Percentiles rank a stretch among this genome's conserved stretches.
phyloP scores from a whole-genome alignment of 2,329 filamentous ascomycete species.

The Aspergillus fijiensis region DNA sequence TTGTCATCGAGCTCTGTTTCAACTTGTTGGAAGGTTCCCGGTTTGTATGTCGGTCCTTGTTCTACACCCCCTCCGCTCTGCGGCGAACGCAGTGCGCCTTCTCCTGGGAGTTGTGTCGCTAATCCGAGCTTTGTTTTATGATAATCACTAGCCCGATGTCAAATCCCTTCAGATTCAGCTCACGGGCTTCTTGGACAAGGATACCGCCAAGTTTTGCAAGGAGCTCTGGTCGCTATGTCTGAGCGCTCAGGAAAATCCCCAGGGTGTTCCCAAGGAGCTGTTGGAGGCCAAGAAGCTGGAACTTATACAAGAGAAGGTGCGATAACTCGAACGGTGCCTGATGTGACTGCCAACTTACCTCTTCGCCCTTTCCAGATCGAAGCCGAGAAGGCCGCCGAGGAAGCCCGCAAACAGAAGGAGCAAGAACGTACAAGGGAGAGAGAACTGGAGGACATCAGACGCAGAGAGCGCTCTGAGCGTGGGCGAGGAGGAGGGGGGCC shows the following conservation, averaged over 20 bases:
- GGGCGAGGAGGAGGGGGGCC: slow-evolving; percentile 36
- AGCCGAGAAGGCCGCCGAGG: slow-evolving; percentile 76
- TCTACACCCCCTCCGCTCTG: background rate
- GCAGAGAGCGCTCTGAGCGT: slow-evolving; percentile 49
- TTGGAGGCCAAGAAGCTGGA: slow-evolving; percentile 95
- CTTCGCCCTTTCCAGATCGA: slow-evolving; percentile 59
- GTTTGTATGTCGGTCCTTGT: slow-evolving; percentile 59
- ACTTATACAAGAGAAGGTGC: slow-evolving; percentile 88
- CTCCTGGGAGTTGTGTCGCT: slow-evolving; percentile 2
- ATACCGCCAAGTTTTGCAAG: slow-evolving; percentile 85
- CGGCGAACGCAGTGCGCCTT: background rate
- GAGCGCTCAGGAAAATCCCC: slow-evolving; percentile 82
- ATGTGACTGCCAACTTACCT: slow-evolving; percentile 5
- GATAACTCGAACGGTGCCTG: background rate
- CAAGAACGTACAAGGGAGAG: slow-evolving; percentile 70
- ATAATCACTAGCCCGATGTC: slow-evolving; percentile 73
- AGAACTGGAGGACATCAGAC: slow-evolving; percentile 66
- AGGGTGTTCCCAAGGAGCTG: slow-evolving; percentile 90
- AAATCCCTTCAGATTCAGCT: slow-evolving; percentile 93
- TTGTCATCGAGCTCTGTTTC: slow-evolving; percentile 82
- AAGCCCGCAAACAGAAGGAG: slow-evolving; percentile 69
- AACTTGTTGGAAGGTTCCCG: slow-evolving; percentile 70
- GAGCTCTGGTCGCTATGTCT: slow-evolving; percentile 89
- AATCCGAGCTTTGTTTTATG: background rate
- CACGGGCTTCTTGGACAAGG: slow-evolving; percentile 91